These are phyloP conservation scores for Jatropha curcas DNA, from an alignment of 345 rosid species.

Conservation along the genomic window DNA sequence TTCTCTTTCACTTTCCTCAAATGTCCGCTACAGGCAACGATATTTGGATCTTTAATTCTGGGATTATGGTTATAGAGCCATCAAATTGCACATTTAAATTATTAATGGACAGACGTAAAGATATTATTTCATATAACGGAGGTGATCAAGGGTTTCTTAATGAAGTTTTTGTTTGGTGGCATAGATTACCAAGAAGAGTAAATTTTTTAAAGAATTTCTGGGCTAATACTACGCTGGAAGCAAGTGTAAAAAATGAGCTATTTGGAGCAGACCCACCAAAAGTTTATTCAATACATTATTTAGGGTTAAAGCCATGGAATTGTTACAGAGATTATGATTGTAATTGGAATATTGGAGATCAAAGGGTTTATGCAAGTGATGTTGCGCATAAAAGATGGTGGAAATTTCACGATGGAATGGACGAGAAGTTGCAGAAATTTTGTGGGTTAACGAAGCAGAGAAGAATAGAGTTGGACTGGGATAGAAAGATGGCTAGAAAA, in stretches of 20 bases:
- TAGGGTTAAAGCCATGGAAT: slow-evolving; percentile 88
- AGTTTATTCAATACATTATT: slow-evolving; percentile 73
- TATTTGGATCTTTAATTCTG: slow-evolving; percentile 81
- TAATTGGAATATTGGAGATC: slow-evolving; percentile 60
- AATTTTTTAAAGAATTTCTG: slow-evolving; percentile 86
- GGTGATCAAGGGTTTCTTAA: slow-evolving; percentile 93
- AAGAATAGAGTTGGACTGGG: slow-evolving; percentile 75
- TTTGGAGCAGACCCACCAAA: slow-evolving; percentile 77
- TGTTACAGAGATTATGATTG: slow-evolving; percentile 95
- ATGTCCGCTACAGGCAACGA: slow-evolving; percentile 92
- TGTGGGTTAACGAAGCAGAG: slow-evolving; percentile 71
- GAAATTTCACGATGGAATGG: slow-evolving; percentile 75
- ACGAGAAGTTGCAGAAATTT: slow-evolving; percentile 48
- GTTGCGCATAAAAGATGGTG: slow-evolving; percentile 86
- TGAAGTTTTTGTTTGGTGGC: slow-evolving; percentile 93
- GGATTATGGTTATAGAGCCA: slow-evolving; percentile 95
- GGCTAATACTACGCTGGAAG: slow-evolving; percentile 73
- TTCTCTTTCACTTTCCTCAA: slow-evolving; percentile 80
- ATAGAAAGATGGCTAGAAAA: slow-evolving; percentile 55
- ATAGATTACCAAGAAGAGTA: slow-evolving; percentile 74
- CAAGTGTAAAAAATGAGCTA: slow-evolving; percentile 64
- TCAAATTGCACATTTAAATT: slow-evolving; percentile 78
- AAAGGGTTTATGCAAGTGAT: slow-evolving; percentile 81
- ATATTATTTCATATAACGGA: slow-evolving; percentile 86
- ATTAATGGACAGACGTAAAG: slow-evolving; percentile 58